phyloP scores from a whole-genome alignment of 2,329 filamentous ascomycete species.

The Juglanconis juglandina region DNA sequence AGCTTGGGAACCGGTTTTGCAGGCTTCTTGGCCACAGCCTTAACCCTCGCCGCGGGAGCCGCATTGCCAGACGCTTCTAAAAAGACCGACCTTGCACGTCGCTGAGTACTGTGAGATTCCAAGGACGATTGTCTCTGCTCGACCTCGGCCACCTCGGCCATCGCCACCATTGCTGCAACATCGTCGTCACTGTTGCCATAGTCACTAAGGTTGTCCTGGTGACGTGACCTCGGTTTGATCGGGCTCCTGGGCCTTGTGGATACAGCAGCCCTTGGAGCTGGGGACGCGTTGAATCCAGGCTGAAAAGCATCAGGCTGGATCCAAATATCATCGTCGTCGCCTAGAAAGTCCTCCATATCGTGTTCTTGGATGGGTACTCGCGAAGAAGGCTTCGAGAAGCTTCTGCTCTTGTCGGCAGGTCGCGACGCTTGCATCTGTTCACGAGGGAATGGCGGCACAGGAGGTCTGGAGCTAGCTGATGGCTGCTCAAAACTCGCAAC shows the following conservation, averaged over 20 bases:
- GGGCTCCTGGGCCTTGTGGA: slow-evolving; percentile 16
- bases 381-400: neutral
- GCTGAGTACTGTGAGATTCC: slow-evolving; percentile 21
- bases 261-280: slow-evolving; percentile 8
- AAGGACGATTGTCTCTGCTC: slow-evolving; percentile 40
- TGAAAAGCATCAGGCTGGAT: slow-evolving; percentile 1
- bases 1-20: slow-evolving; percentile 28
- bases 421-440: slow-evolving; percentile 8
- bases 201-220: slow-evolving; percentile 29
- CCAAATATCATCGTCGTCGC: slow-evolving; percentile 22
- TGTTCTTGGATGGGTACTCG: slow-evolving; percentile 1
- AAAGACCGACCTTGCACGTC: slow-evolving; percentile 35
- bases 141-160: slow-evolving; percentile 49
- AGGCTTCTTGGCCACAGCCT: slow-evolving; percentile 27
- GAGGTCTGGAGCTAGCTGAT: neutral
- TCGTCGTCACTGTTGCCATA: slow-evolving; percentile 38
- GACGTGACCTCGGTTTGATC: slow-evolving; percentile 19
- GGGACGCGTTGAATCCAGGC: neutral
- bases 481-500: slow-evolving; percentile 17
- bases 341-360: slow-evolving; percentile 21
- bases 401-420: neutral
- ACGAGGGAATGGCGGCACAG: slow-evolving; percentile 20
- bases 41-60: slow-evolving; percentile 29
- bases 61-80: slow-evolving; percentile 49
- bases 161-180: slow-evolving; percentile 46